phyloP scores from a whole-genome alignment of 495 filamentous ascomycete species.

The Tuber microsphaerosporum region DNA sequence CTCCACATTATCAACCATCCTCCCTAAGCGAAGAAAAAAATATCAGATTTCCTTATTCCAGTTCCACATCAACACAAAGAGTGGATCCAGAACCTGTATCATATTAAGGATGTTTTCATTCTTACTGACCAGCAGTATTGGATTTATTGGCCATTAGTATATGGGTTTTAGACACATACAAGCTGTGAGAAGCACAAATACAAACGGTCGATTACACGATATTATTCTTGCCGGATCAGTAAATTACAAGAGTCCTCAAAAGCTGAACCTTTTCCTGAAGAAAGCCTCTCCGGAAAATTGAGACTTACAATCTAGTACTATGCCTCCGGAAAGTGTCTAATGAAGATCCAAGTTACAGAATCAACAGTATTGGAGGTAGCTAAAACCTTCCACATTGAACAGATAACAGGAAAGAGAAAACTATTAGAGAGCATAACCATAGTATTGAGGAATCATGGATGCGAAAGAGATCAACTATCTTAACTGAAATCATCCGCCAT shows the following conservation, averaged over 20 bases:
- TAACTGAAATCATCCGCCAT: constrained; percentile 7
- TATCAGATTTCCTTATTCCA: constrained; percentile 7
- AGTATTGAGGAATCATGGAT: constrained; percentile 12
- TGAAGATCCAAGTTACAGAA: constrained; percentile 12
- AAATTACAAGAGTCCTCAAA: constrained; percentile 9
- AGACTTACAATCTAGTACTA: constrained; percentile 10
- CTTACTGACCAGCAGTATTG: constrained; percentile 10
- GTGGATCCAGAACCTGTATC: constrained; percentile 10
- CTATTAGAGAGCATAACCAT: neutral
- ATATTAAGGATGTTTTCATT: neutral
- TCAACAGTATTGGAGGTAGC: neutral
- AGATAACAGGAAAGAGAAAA: constrained; percentile 4
- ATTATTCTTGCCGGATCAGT: constrained; percentile 10
- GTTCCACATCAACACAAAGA: constrained; percentile 8
- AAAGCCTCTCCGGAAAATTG: constrained; percentile 7
- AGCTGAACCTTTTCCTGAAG: neutral
- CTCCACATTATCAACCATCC: no score
- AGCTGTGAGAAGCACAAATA: constrained; percentile 11
- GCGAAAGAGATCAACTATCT: constrained; percentile 5
- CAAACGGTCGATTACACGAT: constrained; percentile 1
- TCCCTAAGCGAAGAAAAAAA: neutral
- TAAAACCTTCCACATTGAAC: constrained; percentile 9
- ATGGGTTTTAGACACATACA: constrained; percentile 16
- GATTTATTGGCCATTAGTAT: constrained; percentile 12
- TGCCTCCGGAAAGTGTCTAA: neutral